Evolutionary conservation across 371 early-diverging fungal genomes (phyloP).

Genomic region (Lichtheimia hyalospora): DNA sequence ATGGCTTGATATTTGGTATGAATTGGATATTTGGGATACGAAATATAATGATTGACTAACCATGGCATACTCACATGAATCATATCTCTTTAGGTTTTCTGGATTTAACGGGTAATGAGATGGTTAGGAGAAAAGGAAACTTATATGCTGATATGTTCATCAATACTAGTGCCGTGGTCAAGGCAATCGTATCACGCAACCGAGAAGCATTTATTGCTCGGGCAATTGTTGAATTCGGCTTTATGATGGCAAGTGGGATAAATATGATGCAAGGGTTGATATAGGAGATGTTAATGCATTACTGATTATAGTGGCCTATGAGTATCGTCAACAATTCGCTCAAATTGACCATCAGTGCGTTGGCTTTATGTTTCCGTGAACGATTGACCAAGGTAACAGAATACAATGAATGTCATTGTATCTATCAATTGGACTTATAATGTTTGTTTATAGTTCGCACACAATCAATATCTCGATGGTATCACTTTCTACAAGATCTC

Average conservation of each 20-base stretch:
- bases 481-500: slow-evolving; percentile 83
- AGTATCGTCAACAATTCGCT: slow-evolving; percentile 75
- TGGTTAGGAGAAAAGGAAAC: not conserved
- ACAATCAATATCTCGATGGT: slow-evolving; percentile 79
- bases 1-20: slow-evolving; percentile 70
- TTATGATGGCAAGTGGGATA: slow-evolving; percentile 66
- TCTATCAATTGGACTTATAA: not conserved
- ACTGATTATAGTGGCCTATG: slow-evolving; percentile 65
- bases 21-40: too few relatives aligned
- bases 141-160: too few relatives aligned
- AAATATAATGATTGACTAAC: too few relatives aligned
- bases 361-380: slow-evolving; percentile 77
- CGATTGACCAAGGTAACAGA: slow-evolving; percentile 65
- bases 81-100: slow-evolving; percentile 52
- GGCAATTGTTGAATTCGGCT: slow-evolving; percentile 65
- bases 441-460: slow-evolving; percentile 59
- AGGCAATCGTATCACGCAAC: slow-evolving; percentile 72
- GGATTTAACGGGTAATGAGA: slow-evolving; percentile 63
- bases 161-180: slow-evolving; percentile 57
- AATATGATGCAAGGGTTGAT: not conserved
- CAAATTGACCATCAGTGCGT: slow-evolving; percentile 66
- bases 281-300: not conserved
- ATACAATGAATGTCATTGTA: not conserved
- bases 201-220: slow-evolving; percentile 62
- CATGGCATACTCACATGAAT: too few relatives aligned